Evolutionary conservation across 139 green algal genomes (phyloP), one percentile per base, ranked within the genome.

Genomic region (Chlorella sp.): DNA sequence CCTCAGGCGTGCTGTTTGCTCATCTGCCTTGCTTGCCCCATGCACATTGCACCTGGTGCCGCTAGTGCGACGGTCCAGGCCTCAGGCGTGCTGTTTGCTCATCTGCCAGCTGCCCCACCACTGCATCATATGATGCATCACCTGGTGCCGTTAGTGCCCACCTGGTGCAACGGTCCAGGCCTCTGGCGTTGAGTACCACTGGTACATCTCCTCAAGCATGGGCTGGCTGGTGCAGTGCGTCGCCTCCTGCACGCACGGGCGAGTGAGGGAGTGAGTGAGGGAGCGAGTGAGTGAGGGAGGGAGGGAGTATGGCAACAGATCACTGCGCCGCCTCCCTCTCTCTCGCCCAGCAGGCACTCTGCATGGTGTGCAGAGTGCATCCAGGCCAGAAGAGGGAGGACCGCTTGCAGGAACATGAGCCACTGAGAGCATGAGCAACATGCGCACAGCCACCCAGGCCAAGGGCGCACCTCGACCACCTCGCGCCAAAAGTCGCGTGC

Each of bases 131-230:
- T 10, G 42, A 55, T 26, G 42, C 42, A 55, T 10, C 42, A 10
- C 10, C 10, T 10, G 10, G 10, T 26, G 42, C 42, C 42, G 10
- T 27, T 4, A 31, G 20, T 20, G 22, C 55, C 27, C 27, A 64
- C 55, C 55, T 4, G 55, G 55, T 30, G 24, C 55, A 10, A 64
- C 22, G 20, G 22, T 27, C 55, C 55, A 64, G 20, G 55, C 55
- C 22, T 30, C 24, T 27, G 55, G 20, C 55, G 14, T 4, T 31
- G 17, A 65, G 60, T 90, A 94, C 68, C 93, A 88, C 0, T 86
- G 36, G 72, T 96, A 95, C 0, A 95, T 34, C 14, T 80, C 77
- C 70, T 85, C 85, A 34, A 74, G 77, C 31, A 86, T 67, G 10
- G 62, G 62, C 51, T 31, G 32, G 60, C 55, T 49, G 35, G 62